Percentiles rank a stretch among this genome's conserved stretches.
Evolutionary conservation across 108 stramenopile genomes (phyloP).

Genomic region (Seminavis robusta): DNA sequence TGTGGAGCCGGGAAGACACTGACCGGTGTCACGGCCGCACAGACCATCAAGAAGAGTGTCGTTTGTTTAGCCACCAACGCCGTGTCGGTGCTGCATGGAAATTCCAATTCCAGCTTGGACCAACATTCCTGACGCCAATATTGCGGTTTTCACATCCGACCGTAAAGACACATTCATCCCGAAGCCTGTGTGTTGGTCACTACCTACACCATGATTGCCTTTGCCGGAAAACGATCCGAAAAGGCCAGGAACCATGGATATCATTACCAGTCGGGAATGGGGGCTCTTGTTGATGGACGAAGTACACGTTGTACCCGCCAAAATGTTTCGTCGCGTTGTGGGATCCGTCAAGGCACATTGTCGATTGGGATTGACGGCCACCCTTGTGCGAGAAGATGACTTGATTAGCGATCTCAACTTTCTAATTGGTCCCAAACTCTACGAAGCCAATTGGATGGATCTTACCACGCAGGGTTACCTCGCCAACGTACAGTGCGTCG

Average conservation of each 20-base stretch:
- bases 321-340: constrained; percentile 92
- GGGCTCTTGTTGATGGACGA: constrained; percentile 99
- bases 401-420: constrained; percentile 96
- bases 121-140: constrained; percentile 85
- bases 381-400: constrained; percentile 98
- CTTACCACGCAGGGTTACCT: constrained; percentile 95
- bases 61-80: constrained; percentile 96
- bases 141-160: constrained; percentile 91
- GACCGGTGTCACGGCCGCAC: constrained; percentile 97
- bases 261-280: constrained; percentile 93
- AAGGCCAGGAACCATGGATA: constrained; percentile 85
- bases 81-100: constrained; percentile 98
- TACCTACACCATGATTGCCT: constrained; percentile 98
- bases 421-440: constrained; percentile 99
- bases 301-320: constrained; percentile 95
- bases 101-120: constrained; percentile 93
- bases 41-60: constrained; percentile 93
- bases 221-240: constrained; percentile 83
- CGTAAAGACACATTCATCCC: constrained; percentile 90
- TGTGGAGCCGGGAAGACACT: constrained; percentile 98
- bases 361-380: constrained; percentile 97
- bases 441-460: constrained; percentile 99
- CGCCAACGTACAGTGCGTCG: constrained; percentile 98
- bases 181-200: constrained; percentile 93
- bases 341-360: constrained; percentile 95